Evolutionary conservation across 345 rosid genomes (phyloP).

Genomic region (Aquilaria yunnanensis): DNA sequence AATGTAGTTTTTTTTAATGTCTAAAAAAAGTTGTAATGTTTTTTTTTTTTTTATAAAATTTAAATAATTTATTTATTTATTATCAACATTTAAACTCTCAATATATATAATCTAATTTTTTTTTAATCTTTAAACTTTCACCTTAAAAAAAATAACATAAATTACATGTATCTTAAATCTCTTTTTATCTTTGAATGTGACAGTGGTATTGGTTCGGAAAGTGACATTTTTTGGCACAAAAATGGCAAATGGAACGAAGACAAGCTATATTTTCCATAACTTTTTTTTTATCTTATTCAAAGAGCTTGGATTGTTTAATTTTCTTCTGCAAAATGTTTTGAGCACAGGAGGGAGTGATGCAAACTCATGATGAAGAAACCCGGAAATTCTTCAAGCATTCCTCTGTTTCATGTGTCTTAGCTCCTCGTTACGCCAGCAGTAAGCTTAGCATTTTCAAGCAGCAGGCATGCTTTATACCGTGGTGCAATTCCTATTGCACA

Average conservation of each 20-base stretch:
- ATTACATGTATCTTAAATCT: too few species aligned
- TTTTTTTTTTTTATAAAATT: too few species aligned
- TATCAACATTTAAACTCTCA: too few species aligned
- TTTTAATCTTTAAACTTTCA: too few species aligned
- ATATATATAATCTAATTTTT: too few species aligned
- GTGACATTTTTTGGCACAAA: too few species aligned
- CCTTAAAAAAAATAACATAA: too few species aligned
- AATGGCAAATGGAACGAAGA: too few species aligned
- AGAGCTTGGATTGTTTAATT: background rate
- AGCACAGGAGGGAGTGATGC: constrained; percentile 63
- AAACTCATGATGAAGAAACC: constrained; percentile 75
- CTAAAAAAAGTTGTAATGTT: too few species aligned
- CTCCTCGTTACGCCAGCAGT: constrained; percentile 77
- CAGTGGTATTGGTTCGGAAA: background rate
- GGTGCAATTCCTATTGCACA: constrained; percentile 1
- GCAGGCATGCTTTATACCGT: constrained; percentile 56
- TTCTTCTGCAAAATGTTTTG: constrained; percentile 5
- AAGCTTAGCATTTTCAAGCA: constrained; percentile 83
- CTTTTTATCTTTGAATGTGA: background rate
- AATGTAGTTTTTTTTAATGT: too few species aligned
- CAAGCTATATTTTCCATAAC: background rate
- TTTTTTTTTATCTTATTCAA: background rate
- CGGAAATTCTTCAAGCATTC: constrained; percentile 67
- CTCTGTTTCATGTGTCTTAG: constrained; percentile 54
- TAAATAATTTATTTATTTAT: too few species aligned